Base-by-base conservation (phyloP, 352 stramenopile genomes). In the Pythium angustatum region DNA sequence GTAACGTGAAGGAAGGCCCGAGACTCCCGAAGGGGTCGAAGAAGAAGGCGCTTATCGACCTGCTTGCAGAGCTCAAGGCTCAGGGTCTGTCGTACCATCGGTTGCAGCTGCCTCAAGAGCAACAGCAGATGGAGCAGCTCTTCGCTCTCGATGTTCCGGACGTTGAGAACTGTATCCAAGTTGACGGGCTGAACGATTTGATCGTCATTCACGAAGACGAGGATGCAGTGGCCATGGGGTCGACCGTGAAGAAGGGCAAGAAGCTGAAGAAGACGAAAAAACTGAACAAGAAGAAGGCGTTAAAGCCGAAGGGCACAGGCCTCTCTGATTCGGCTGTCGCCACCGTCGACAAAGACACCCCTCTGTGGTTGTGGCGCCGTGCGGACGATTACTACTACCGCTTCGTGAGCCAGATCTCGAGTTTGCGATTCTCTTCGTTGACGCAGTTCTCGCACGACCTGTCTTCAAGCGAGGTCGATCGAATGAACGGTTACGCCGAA, bases 1-100 rank as follows among this genome's bases (percentile, higher is more conserved):
- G 77, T 30, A 90, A 87, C 38, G 71, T 87, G 0, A 86, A 93
- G 58, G 81, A 96, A 52, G 68, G 71, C 17, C 76, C 75, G 26
- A 97, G 95, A 31, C 69, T 91, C 19, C 94, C 94, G 0, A 98
- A 98, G 76, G 92, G 90, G 48, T 94, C 98, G 26, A 99, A 99
- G 76, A 97, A 99, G 79, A 91, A 98, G 60, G 97, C 97, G 17
- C 72, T 99, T 6, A 87, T 98, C 26, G 97, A 99, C 64, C 72
- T 99, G 21, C 87, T 99, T 7, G 69, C 75, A 12, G 92, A 93
- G 57, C 70, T 98, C 2, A 92, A 96, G 56, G 75, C 77, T 1
- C 87, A 97, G 24, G 94, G 93, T 0, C 81, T 97, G 64, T 63
- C 62, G 21, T 90, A 90, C 61, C 83, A 94, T 48, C 83, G 85